phyloP scores from a whole-genome alignment of 306 rosid species.

The Astragalus membranaceus region DNA sequence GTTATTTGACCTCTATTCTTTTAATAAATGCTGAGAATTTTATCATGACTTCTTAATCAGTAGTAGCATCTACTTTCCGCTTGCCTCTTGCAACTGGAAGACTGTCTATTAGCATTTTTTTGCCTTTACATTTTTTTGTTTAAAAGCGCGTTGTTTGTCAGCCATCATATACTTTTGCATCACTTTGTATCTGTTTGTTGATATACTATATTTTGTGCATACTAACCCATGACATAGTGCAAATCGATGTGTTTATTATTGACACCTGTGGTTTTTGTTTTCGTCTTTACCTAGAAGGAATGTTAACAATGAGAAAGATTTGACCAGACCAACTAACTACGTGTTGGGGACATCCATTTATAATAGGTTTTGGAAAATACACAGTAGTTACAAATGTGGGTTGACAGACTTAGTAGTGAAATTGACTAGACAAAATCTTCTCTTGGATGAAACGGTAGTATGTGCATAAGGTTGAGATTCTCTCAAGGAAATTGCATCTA shows the following conservation, averaged over 20 bases:
- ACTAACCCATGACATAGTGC: slow-evolving; percentile 3
- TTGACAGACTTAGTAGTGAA: neutral
- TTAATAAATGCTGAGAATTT: neutral
- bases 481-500: slow-evolving; percentile 2
- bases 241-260: slow-evolving; percentile 12
- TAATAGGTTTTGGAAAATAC: neutral
- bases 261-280: neutral
- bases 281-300: neutral
- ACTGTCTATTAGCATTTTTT: neutral
- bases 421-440: neutral
- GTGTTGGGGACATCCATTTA: neutral
- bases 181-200: neutral
- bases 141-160: neutral
- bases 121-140: neutral
- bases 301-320: neutral
- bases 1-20: neutral
- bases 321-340: neutral
- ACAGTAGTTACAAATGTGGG: neutral
- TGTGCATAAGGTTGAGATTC: neutral
- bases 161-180: neutral
- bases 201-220: neutral
- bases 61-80: neutral
- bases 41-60: neutral
- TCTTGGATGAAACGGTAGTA: neutral
- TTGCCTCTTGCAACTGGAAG: neutral